phyloP scores from a whole-genome alignment of 371 early-diverging fungal genomes.

The Parasitella parasitica region DNA sequence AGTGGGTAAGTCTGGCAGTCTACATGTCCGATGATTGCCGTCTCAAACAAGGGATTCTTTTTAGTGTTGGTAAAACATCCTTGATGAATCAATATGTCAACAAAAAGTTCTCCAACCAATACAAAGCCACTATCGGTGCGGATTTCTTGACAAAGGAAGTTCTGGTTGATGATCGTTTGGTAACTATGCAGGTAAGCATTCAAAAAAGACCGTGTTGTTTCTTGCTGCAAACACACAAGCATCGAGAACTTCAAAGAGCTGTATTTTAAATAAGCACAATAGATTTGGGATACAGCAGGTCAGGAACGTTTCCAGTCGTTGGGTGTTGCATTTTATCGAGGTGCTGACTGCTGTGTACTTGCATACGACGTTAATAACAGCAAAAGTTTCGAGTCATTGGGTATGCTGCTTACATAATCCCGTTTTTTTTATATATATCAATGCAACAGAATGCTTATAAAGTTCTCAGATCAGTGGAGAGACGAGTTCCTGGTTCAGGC shows the following conservation, averaged over 20 bases:
- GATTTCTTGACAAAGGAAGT: constrained; percentile 99
- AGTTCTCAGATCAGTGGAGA: constrained; percentile 73
- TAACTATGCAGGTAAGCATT: constrained; percentile 80
- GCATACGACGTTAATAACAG: constrained; percentile 96
- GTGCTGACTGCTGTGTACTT: constrained; percentile 98
- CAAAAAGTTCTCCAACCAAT: constrained; percentile 96
- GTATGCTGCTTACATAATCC: constrained; percentile 38
- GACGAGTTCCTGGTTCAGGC: constrained; percentile 97
- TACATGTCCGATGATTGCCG: too few relatives aligned
- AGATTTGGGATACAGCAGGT: constrained; percentile 95
- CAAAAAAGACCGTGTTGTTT: neutral
- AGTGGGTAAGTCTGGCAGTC: constrained; percentile 14
- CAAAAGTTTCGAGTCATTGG: constrained; percentile 93
- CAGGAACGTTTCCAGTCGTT: constrained; percentile 98
- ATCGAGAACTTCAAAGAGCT: too few relatives aligned
- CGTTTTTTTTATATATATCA: neutral
- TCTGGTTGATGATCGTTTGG: constrained; percentile 75
- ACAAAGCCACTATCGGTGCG: constrained; percentile 99
- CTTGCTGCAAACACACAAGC: neutral
- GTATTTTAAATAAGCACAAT: too few relatives aligned
- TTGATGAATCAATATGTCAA: constrained; percentile 99
- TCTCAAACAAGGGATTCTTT: neutral
- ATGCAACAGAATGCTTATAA: neutral
- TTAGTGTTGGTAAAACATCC: constrained; percentile 93
- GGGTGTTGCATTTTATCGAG: constrained; percentile 97